Evolutionary conservation across 2,329 filamentous ascomycete species (phyloP), one percentile per base, ranked within the genome.

Genomic region (Aspergillus fructus): DNA sequence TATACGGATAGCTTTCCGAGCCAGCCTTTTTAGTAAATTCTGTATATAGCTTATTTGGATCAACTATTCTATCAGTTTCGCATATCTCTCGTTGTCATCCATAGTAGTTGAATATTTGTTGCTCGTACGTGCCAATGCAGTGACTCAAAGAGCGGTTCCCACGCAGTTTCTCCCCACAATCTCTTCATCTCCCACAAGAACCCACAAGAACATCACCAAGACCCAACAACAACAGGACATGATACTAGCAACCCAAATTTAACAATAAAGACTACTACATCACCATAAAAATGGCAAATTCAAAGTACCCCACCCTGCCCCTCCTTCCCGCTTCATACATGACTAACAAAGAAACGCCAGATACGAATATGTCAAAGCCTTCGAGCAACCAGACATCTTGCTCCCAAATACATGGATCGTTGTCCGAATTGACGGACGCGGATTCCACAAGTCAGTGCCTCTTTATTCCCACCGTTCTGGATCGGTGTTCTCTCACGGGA

Each of bases 371-470:
- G 93, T 97, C 62, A 91, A 90, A 72, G 77, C 80, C 48, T 97
- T 97, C 70, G 94, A 99, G 81, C 89, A 89, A 69, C 79, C 87
- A 6, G 92, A 97, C 70, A 76, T 77, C 47, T 79, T 99, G 41
- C 82, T 97, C 21, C 91, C 88, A 53, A 96, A 96, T 71, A 97
- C 93, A 24, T 99, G 93, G 92, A 89, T 97, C 56, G 91, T 97
- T 19, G 87, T 99, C 55, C 88, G 94, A 59, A 88, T 99, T 68
- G 94, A 99, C 76, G 94, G 94, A 23, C 84, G 93, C 62, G 93
- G 92, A 17, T 99, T 99, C 76, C 94, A 93, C 68, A 97, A 96
- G 91, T 96, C 79, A 71, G 75, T 53, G 8, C 11, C 13, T 19
- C 15, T 12, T 9, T 30, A 24, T 15, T 19, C 70, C 24, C 17